These are phyloP conservation scores for Chrysoporthe deuterocubensis DNA, from an alignment of 2,329 filamentous ascomycete genomes.

Conservation along the genomic window DNA sequence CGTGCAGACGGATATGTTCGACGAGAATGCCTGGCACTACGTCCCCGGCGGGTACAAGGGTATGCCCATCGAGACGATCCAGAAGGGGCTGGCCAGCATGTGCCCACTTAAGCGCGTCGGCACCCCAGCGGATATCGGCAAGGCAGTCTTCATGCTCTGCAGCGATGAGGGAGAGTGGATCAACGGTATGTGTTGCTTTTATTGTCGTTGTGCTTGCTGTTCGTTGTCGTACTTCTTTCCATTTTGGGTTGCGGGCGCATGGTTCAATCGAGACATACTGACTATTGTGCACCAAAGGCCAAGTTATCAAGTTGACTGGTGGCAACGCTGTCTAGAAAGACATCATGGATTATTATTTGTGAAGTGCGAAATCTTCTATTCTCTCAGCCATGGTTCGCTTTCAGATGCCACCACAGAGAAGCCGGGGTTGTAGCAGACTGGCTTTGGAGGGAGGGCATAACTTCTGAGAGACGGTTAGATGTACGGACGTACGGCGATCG, in stretches of 20 bases:
- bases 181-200: conserved; percentile 53
- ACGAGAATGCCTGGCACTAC: conserved; percentile 70
- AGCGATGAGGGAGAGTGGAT: conserved; percentile 67
- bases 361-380: neutral
- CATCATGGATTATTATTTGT: neutral
- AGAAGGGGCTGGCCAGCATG: conserved; percentile 57
- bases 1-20: conserved; percentile 79
- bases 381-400: neutral
- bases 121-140: conserved; percentile 61
- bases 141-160: conserved; percentile 59
- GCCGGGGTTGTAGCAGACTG: neutral
- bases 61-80: conserved; percentile 57
- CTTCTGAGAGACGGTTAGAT: neutral
- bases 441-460: neutral
- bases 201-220: neutral
- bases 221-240: conserved; percentile 6
- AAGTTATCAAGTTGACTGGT: conserved; percentile 46
- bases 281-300: conserved; percentile 35
- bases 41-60: conserved; percentile 59
- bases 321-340: conserved; percentile 37
- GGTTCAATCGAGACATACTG: conserved; percentile 11
- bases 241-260: neutral
- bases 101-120: conserved; percentile 65
- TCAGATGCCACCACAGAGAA: neutral
- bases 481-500: neutral